Evolutionary conservation across 2,329 filamentous ascomycete genomes (phyloP), one percentile per base, ranked within the genome.

Genomic region (Aspergillus vadensis): DNA sequence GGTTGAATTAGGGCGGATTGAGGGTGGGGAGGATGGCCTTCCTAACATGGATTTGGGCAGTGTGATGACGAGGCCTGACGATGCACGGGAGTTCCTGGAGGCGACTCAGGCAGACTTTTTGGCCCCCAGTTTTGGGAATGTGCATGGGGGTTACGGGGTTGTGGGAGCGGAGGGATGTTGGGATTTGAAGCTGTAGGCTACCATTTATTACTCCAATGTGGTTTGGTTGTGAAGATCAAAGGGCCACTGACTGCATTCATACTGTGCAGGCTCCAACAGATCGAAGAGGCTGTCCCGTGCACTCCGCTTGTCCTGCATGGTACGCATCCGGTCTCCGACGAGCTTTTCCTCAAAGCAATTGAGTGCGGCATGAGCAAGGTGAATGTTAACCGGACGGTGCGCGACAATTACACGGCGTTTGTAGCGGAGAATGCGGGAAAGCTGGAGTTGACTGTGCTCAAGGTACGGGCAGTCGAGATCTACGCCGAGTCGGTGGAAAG

Each of bases 31-130:
- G 74, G 89, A 91, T 67, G 89, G 89, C 0, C 85, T 91, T 17
- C 88, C 91, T 69, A 85, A 84, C 17, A 82, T 79, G 2, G 85
- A 85, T 63, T 69, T 88, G 54, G 81, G 85, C 63, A 84, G 81
- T 0, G 76, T 86, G 59, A 75, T 90, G 65, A 91, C 88, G 0
- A 89, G 85, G 0, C 81, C 84, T 0, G 86, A 88, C 58, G 83
- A 91, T 72, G 87, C 86, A 1, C 82, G 86, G 62, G 83, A 87
- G 63, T 91, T 91, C 64, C 81, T 90, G 5, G 48, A 36, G 15
- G 81, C 77, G 1, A 88, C 87, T 9, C 88, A 87, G 0, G 88
- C 91, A 64, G 86, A 91, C 65, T 88, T 87, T 75, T 77, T 91
- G 5, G 89, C 88, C 1, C 88, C 88, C 0, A 86, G 59, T 1